A percentile compares a stretch with the other conserved stretches of the same genome.
phyloP scores from a whole-genome alignment of 139 green algal genomes.

The Chlamydomonas applanata region DNA sequence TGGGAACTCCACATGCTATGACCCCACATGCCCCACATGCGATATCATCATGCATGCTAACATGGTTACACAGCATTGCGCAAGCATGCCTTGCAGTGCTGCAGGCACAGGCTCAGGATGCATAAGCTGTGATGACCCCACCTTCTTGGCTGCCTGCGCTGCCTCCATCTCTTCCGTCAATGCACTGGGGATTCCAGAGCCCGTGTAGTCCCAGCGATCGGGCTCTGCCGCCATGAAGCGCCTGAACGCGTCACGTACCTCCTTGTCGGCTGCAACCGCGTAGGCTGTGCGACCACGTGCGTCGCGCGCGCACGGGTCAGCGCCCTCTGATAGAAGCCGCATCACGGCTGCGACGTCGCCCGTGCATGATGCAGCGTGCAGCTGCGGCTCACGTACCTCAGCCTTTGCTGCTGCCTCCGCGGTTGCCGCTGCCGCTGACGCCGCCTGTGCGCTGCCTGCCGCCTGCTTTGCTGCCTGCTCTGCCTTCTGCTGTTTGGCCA shows the following conservation, averaged over 20 bases:
- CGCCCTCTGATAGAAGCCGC: conserved; percentile 37
- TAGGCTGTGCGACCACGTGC: conserved; percentile 61
- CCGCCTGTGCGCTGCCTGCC: neutral
- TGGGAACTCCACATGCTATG: too few species aligned
- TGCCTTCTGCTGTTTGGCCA: neutral
- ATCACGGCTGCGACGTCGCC: conserved; percentile 49
- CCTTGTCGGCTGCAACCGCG: conserved; percentile 57
- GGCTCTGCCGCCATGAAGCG: conserved; percentile 56
- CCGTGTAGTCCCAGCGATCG: conserved; percentile 60
- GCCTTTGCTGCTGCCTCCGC: too few species aligned
- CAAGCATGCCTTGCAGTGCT: too few species aligned
- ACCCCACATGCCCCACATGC: too few species aligned
- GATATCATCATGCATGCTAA: too few species aligned
- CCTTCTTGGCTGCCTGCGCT: conserved; percentile 53
- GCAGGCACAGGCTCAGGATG: too few species aligned
- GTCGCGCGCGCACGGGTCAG: conserved; percentile 45
- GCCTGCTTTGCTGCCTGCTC: conserved; percentile 14
- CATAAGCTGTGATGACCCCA: too few species aligned
- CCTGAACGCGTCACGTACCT: conserved; percentile 68
- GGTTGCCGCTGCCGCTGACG: too few species aligned
- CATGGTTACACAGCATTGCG: too few species aligned
- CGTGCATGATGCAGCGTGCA: conserved; percentile 44
- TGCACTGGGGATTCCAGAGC: conserved; percentile 57
- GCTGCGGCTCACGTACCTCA: conserved; percentile 12
- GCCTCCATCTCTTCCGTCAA: conserved; percentile 73